A percentile compares a stretch with the other conserved stretches of the same genome.
These are phyloP conservation scores for Cymbopogon flexuosus DNA, from an alignment of 202 grass and related monocot genomes.

Conservation along the genomic window DNA sequence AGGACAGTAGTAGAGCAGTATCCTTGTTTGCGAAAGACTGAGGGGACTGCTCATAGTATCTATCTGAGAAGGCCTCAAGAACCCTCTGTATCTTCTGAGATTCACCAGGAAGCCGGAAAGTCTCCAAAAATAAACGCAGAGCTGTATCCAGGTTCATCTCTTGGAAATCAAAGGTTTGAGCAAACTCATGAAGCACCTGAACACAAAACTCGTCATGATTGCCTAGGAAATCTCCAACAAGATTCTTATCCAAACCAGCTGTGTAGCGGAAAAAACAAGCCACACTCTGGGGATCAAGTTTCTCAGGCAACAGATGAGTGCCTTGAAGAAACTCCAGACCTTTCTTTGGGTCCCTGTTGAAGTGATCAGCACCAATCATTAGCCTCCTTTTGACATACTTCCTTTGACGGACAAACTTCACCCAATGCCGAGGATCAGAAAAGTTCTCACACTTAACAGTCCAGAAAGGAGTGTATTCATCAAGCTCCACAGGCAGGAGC, in stretches of 20 bases:
- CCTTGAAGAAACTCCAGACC: conserved; percentile 99
- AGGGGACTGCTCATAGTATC: conserved; percentile 91
- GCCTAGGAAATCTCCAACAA: conserved; percentile 96
- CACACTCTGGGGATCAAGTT: conserved; percentile 98
- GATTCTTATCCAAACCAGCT: conserved; percentile 95
- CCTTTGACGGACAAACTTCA: conserved; percentile 87
- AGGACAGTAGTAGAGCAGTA: conserved; percentile 82
- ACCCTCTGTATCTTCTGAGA: conserved; percentile 99
- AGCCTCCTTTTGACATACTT: conserved; percentile 97
- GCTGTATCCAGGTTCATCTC: conserved; percentile 97
- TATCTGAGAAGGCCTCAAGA: conserved; percentile 97
- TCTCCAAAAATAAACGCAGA: conserved; percentile 91
- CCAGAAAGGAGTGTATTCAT: conserved; percentile 96
- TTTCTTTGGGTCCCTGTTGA: conserved; percentile 98
- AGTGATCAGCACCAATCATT: conserved; percentile 98
- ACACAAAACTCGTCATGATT: conserved; percentile 99
- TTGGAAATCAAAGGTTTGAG: conserved; percentile 92
- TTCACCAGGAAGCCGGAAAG: conserved; percentile 93
- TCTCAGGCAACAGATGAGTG: conserved; percentile 93
- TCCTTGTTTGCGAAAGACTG: conserved; percentile 92
- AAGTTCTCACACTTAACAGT: conserved; percentile 82
- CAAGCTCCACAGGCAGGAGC: conserved; percentile 65
- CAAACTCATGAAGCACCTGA: conserved; percentile 98
- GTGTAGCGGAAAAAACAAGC: conserved; percentile 99
- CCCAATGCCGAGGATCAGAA: conserved; percentile 82